A percentile compares a stretch with the other conserved stretches of the same genome.
Evolutionary conservation across 2,329 filamentous ascomycete species (phyloP).

Genomic region (Paecilomyces variotii): DNA sequence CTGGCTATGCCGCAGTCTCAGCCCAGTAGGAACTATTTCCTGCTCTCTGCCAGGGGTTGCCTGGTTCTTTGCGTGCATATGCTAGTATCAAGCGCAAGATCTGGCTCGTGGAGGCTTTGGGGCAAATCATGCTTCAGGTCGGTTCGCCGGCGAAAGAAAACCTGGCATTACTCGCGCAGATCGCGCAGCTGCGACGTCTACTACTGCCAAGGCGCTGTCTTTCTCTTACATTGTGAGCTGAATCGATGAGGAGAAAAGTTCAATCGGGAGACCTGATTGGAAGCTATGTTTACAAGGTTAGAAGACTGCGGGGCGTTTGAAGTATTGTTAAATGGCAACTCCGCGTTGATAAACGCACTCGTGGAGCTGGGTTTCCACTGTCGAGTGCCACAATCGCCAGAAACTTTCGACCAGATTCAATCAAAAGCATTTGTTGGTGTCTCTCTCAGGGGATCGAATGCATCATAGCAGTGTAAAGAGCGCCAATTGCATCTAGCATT

Average conservation of each 20-base stretch:
- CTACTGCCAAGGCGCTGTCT: neutral
- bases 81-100: neutral
- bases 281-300: neutral
- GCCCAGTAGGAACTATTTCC: neutral
- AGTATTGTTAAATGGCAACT: neutral
- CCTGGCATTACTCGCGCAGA: neutral
- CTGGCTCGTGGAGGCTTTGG: neutral
- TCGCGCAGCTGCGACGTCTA: neutral
- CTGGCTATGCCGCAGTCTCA: slow-evolving; percentile 5
- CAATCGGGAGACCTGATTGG: neutral
- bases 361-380: neutral
- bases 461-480: neutral
- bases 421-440: neutral
- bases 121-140: neutral
- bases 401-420: neutral
- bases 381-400: neutral
- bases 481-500: neutral
- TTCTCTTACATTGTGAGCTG: neutral
- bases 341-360: neutral
- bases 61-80: neutral
- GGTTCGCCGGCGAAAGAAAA: neutral
- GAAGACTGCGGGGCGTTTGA: neutral
- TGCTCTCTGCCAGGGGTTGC: neutral
- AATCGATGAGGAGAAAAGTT: neutral
- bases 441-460: neutral